Percentiles rank a stretch among this genome's conserved stretches.
phyloP scores from a whole-genome alignment of 2,329 filamentous ascomycete species.

The Cladophialophora exuberans region DNA sequence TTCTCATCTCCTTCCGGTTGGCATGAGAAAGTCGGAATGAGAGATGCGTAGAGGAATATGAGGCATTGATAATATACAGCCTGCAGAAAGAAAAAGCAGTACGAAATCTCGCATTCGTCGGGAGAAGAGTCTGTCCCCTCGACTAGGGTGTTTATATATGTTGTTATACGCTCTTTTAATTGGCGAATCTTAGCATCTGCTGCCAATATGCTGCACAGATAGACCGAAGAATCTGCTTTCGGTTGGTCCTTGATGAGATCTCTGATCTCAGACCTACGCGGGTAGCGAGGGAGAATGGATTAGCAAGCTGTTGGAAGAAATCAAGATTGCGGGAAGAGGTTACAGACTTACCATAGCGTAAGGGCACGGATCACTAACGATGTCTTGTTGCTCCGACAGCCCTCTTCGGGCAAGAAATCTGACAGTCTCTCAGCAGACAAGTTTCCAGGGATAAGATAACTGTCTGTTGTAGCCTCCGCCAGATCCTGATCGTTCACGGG shows the following conservation, averaged over 20 bases:
- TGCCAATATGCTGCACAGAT: neutral
- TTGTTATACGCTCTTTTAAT: conserved; percentile 1
- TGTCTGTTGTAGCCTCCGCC: neutral
- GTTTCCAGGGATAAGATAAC: neutral
- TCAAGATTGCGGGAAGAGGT: neutral
- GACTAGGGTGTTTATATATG: neutral
- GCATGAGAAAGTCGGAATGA: neutral
- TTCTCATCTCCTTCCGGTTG: neutral
- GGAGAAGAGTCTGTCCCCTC: neutral
- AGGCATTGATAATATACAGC: conserved; percentile 1
- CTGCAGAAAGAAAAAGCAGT: neutral
- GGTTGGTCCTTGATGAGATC: neutral
- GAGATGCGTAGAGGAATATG: conserved; percentile 1
- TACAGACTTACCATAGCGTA: neutral
- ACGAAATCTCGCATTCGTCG: neutral
- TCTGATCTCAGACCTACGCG: neutral
- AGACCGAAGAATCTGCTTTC: neutral
- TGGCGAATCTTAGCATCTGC: neutral
- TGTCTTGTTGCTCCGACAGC: neutral
- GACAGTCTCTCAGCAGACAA: neutral
- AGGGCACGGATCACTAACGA: neutral
- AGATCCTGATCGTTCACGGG: neutral
- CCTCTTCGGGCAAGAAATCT: neutral
- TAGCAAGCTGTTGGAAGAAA: neutral
- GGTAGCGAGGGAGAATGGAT: neutral